Base-by-base conservation (phyloP, 2,329 filamentous ascomycete genomes). In the Paracamarosporium sp. region DNA sequence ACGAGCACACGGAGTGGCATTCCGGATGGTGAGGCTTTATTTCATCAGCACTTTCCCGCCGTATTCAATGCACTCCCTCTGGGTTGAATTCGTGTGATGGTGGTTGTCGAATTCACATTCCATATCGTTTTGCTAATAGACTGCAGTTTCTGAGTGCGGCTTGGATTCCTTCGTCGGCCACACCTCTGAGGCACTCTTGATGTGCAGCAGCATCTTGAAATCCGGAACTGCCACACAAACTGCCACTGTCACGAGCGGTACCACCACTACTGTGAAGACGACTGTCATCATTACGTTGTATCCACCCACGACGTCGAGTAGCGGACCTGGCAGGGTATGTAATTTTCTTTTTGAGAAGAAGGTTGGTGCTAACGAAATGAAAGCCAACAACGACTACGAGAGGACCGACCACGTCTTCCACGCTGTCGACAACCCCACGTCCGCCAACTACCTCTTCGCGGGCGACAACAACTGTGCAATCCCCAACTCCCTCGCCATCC, bases 81-180 rank as follows among this genome's bases (percentile, higher is more conserved):
- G n/a, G n/a, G n/a, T n/a, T n/a, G n/a, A n/a, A n/a, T n/a, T n/a
- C n/a, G n/a, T n/a, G n/a, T n/a, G n/a, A n/a, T n/a, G n/a, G n/a
- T n/a, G n/a, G n/a, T n/a, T n/a, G n/a, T n/a, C n/a, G n/a, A n/a
- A n/a, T n/a, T n/a, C n/a, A n/a, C 15, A 35, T 9, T 52, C 6
- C 31, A 52, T 12, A 56, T 46, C 28, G 31, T 17, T 28, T 30
- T 11, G 15, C 40, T 51, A 27, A 33, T 17, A 22, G 44, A 0
- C 8, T 12, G 11, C 5, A 41, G 60, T 66, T 38, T 63, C 50
- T 20, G 7, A 25, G 13, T 74, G 71, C 43, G 71, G 70, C 2
- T 54, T 74, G 7, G 69, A 71, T 45, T 64, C 68, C n/a, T 74
- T 74, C 31, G 60, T 62, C 20, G 71, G 69, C 11, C 70, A 73